A percentile compares a stretch with the other conserved stretches of the same genome.
phyloP scores from a whole-genome alignment of 495 filamentous ascomycete genomes.

The Cudoniella acicularis region DNA sequence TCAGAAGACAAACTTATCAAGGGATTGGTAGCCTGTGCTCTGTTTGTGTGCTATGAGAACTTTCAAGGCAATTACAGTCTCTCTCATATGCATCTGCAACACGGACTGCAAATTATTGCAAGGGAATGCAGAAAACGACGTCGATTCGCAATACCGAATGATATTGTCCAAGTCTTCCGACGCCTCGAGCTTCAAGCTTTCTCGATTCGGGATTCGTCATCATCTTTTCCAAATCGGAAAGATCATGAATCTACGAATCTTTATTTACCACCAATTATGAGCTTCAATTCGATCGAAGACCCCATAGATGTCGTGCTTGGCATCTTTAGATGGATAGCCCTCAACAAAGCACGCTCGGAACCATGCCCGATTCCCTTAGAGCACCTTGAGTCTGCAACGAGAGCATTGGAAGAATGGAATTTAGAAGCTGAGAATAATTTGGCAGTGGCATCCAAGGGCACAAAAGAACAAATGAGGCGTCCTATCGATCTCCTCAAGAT shows the following conservation, averaged over 20 bases:
- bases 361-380: background rate
- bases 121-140: background rate
- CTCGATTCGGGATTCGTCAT: background rate
- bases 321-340: background rate
- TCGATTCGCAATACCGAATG: background rate
- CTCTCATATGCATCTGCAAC: background rate
- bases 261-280: background rate
- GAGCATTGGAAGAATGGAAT: background rate
- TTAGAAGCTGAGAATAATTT: background rate
- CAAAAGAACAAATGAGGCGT: background rate
- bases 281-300: background rate
- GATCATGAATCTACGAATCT: background rate
- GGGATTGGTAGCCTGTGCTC: background rate
- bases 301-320: background rate
- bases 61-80: background rate
- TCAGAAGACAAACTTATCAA: background rate
- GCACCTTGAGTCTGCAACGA: background rate
- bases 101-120: background rate
- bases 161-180: background rate
- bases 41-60: background rate
- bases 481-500: background rate
- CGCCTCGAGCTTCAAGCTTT: background rate
- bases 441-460: background rate
- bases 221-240: background rate
- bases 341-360: background rate